Evolutionary conservation across 495 filamentous ascomycete species (phyloP).

Genomic region (Arthonia radiata): DNA sequence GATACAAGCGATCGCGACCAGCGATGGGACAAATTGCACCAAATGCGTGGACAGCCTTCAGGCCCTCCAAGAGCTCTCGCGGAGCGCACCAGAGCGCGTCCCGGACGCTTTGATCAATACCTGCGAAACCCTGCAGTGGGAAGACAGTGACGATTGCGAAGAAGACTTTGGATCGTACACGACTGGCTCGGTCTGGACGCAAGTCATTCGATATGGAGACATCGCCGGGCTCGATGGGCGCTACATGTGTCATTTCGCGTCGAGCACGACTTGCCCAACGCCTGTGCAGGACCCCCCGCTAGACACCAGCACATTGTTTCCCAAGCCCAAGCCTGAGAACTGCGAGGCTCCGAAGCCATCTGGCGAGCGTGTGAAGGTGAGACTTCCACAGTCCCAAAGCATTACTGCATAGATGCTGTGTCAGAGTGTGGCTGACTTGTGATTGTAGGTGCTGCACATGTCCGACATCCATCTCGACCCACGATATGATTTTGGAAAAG

Average conservation of each 20-base stretch:
- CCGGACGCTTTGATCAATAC: conserved; percentile 25
- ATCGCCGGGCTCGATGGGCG: conserved; percentile 28
- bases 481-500: conserved; percentile 14
- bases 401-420: too few species aligned
- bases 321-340: conserved; percentile 28
- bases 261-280: conserved; percentile 20
- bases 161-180: conserved; percentile 18
- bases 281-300: conserved; percentile 20
- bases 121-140: conserved; percentile 21
- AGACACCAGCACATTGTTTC: conserved; percentile 21
- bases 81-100: conserved; percentile 20
- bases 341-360: conserved; percentile 18
- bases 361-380: conserved; percentile 28
- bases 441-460: conserved; percentile 33
- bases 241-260: conserved; percentile 30
- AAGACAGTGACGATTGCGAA: conserved; percentile 20
- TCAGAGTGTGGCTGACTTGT: too few species aligned
- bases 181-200: conserved; percentile 31
- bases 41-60: conserved; percentile 26
- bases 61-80: conserved; percentile 24
- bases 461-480: conserved; percentile 37
- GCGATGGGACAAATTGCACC: conserved; percentile 19
- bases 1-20: conserved; percentile 21
- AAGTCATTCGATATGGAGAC: conserved; percentile 28
- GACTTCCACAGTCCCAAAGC: too few species aligned